A percentile compares a stretch with the other conserved stretches of the same genome.
Evolutionary conservation across 192 early-diverging fungal genomes (phyloP).

Genomic region (Dimargaris xerosporica): DNA sequence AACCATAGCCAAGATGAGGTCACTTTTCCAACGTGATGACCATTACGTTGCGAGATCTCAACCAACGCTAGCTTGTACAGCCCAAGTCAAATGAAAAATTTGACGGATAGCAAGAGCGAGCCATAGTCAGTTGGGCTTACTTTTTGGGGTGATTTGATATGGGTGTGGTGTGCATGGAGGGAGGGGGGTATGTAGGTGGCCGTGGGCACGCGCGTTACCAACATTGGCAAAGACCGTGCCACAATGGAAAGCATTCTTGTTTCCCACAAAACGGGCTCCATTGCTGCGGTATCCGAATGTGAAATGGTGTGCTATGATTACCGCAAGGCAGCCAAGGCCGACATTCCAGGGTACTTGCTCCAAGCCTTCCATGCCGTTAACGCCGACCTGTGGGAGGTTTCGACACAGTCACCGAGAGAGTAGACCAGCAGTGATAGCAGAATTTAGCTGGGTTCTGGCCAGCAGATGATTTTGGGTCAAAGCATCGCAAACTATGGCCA

Average conservation of each 20-base stretch:
- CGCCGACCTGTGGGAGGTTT: neutral
- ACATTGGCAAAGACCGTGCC: constrained; percentile 20
- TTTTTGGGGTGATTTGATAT: too few relatives aligned
- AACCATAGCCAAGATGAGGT: neutral
- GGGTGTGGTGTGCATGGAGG: too few relatives aligned
- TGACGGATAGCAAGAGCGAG: neutral
- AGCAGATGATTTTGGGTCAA: too few relatives aligned
- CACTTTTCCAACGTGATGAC: neutral
- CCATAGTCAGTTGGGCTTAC: neutral
- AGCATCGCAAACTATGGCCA: too few relatives aligned
- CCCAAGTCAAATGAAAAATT: neutral
- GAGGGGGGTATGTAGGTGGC: constrained; percentile 7
- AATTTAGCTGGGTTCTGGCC: too few relatives aligned
- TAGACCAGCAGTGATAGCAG: too few relatives aligned
- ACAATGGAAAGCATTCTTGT: constrained; percentile 21
- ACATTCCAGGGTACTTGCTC: constrained; percentile 19
- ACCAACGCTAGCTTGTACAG: neutral
- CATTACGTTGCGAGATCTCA: neutral
- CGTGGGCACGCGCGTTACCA: constrained; percentile 18
- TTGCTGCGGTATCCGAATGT: constrained; percentile 24
- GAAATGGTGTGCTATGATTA: constrained; percentile 27
- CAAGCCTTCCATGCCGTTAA: constrained; percentile 15
- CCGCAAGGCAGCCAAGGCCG: constrained; percentile 17
- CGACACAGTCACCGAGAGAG: too few relatives aligned
- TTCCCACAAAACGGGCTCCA: constrained; percentile 20